Conservation (phyloP, 140 eudicot species). For the Erigeron philadelphicus region DNA sequence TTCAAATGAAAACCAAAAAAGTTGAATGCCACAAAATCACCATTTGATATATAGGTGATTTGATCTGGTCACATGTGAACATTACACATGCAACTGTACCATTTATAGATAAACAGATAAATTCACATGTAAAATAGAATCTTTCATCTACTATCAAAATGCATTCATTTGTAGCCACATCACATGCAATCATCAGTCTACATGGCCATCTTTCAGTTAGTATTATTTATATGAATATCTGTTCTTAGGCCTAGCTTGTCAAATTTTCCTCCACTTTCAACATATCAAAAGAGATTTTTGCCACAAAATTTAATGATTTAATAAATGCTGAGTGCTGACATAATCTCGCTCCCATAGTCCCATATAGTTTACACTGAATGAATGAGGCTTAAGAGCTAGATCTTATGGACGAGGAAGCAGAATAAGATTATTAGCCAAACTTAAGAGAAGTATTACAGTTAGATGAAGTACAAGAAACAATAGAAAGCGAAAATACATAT, state of each 20-base stretch:
- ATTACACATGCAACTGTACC: too few species aligned
- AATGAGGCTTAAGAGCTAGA: constrained; percentile 9
- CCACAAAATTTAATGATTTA: constrained; percentile 1
- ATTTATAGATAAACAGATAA: too few species aligned
- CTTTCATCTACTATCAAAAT: too few species aligned
- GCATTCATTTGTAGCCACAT: too few species aligned
- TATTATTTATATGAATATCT: background rate
- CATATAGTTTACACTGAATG: background rate
- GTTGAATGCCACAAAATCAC: too few species aligned
- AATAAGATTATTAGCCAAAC: background rate
- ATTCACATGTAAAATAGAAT: too few species aligned
- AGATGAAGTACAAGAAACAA: constrained; percentile 8
- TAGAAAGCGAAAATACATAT: constrained; percentile 11
- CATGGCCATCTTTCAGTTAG: background rate
- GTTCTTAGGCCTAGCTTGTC: constrained; percentile 10
- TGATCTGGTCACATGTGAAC: too few species aligned
- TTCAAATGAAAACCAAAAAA: too few species aligned
- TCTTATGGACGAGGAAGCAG: background rate
- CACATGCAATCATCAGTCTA: too few species aligned
- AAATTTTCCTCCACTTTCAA: background rate
- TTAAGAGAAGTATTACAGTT: background rate
- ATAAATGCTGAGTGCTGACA: constrained; percentile 2
- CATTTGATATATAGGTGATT: too few species aligned
- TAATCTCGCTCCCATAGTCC: constrained; percentile 12
- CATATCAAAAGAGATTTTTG: background rate